Base-by-base conservation (phyloP, 179 eudicot species). In the Beta lomatogona region DNA sequence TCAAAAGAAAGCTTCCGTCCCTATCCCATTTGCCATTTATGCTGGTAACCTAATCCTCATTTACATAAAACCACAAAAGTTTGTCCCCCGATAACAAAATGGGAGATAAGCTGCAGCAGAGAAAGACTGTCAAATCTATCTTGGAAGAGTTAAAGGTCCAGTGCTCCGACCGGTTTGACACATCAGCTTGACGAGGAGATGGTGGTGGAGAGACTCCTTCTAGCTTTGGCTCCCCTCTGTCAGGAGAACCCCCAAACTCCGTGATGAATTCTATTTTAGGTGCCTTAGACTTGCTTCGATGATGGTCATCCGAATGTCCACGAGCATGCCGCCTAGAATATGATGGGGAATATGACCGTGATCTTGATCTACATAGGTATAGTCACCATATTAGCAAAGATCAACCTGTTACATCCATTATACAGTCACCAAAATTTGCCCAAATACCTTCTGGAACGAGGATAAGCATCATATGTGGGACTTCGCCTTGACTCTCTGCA, bases 151-250 rank as follows among this genome's bases (percentile, higher is more conserved):
- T 79, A 91, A 94, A 89, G 94, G 92, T 90, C 92, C 75, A 94
- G 93, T 92, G 95, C 93, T 91, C 99, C 98, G 93, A 96, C 99
- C 98, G 98, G 89, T 88, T 96, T 80, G 88, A 83, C 78, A 81
- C 82, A 86, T 87, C 90, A 87, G 89, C 87, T 77, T 82, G 91
- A 82, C 90, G 92, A 89, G 98, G 98, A 91, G 98, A 94, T 69
- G 89, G 77, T 82, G 99, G 99, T 59, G 98, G 98, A 85, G 98
- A 91, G 69, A 87, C 80, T 88, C 94, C 94, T 88, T 86, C 89
- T 80, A 91, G 86, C 90, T 94, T 92, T 66, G 91, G 93, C 80
- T 88, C 91, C 76, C 89, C 89, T 79, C 86, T 90, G 84, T 89
- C 93, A 69, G 91, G 87, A 71, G 93, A 90, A 80, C 97, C 96